phyloP scores from a whole-genome alignment of 768 basidiomycete species.

The Lactarius deliciosus region DNA sequence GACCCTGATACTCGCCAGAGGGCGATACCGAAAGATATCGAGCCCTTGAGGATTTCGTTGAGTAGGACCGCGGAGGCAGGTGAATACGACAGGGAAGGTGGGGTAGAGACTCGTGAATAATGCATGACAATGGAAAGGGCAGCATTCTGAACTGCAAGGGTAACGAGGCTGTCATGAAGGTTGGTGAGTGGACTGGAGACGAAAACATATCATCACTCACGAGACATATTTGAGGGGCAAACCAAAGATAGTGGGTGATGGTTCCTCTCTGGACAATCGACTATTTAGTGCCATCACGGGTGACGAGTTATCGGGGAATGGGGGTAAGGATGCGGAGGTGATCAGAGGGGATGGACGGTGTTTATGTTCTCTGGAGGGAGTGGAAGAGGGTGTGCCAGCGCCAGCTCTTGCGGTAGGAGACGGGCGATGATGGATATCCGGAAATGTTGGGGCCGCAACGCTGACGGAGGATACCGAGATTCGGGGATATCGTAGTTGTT shows the following conservation, averaged over 20 bases:
- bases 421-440: slow-evolving; percentile 64
- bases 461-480: slow-evolving; percentile 24
- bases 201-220: slow-evolving; percentile 44
- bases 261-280: slow-evolving; percentile 28
- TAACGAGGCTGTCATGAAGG: slow-evolving; percentile 56
- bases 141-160: slow-evolving; percentile 92
- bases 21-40: slow-evolving; percentile 89
- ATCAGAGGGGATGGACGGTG: slow-evolving; percentile 38
- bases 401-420: slow-evolving; percentile 49
- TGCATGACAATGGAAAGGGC: slow-evolving; percentile 97
- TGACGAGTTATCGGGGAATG: slow-evolving; percentile 21
- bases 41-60: slow-evolving; percentile 91
- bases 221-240: slow-evolving; percentile 80
- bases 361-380: slow-evolving; percentile 37
- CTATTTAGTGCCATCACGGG: slow-evolving; percentile 21
- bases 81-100: slow-evolving; percentile 79
- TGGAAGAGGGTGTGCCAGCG: slow-evolving; percentile 46
- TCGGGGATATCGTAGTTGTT: slow-evolving; percentile 25
- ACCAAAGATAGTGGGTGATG: slow-evolving; percentile 58
- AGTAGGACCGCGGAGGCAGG: slow-evolving; percentile 92
- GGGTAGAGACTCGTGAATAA: slow-evolving; percentile 89
- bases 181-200: slow-evolving; percentile 13
- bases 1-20: slow-evolving; percentile 41
- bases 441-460: slow-evolving; percentile 33
- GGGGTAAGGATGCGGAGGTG: slow-evolving; percentile 18